A percentile compares a stretch with the other conserved stretches of the same genome.
Evolutionary conservation across 768 basidiomycete genomes (phyloP).

Genomic region (Pholiota molesta): DNA sequence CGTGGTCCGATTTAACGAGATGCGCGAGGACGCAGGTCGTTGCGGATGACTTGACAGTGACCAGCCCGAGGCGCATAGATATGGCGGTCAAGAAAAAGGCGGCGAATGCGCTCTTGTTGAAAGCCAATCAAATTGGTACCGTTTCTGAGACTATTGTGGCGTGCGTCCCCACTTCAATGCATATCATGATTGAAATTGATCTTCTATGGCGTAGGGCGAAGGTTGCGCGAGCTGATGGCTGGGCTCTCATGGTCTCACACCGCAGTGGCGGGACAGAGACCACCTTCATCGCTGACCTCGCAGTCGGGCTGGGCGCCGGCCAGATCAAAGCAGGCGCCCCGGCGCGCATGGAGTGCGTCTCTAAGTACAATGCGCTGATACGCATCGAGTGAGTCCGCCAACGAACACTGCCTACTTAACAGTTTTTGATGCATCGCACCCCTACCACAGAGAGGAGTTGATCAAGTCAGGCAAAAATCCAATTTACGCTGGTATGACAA

Average conservation of each 20-base stretch:
- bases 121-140: slow-evolving; percentile 17
- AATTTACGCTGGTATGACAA: slow-evolving; percentile 76
- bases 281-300: slow-evolving; percentile 75
- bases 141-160: slow-evolving; percentile 16
- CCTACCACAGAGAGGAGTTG: slow-evolving; percentile 71
- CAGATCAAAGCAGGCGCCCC: slow-evolving; percentile 13
- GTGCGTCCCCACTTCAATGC: neutral
- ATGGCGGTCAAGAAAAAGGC: slow-evolving; percentile 13
- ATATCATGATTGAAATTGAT: neutral
- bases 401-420: neutral
- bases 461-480: slow-evolving; percentile 48
- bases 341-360: slow-evolving; percentile 14
- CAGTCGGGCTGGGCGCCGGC: slow-evolving; percentile 14
- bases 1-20: slow-evolving; percentile 14
- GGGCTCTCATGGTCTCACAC: slow-evolving; percentile 98
- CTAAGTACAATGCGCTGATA: slow-evolving; percentile 15
- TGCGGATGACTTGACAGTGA: slow-evolving; percentile 17
- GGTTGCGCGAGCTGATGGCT: slow-evolving; percentile 86
- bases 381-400: slow-evolving; percentile 21
- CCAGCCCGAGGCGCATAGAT: slow-evolving; percentile 16
- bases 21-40: slow-evolving; percentile 15
- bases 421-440: neutral
- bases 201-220: slow-evolving; percentile 29
- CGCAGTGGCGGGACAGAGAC: slow-evolving; percentile 95
- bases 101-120: slow-evolving; percentile 13